Evolutionary conservation across 176 grass and related monocot genomes (phyloP), one percentile per base, ranked within the genome.

Genomic region (Elymus sibiricus): DNA sequence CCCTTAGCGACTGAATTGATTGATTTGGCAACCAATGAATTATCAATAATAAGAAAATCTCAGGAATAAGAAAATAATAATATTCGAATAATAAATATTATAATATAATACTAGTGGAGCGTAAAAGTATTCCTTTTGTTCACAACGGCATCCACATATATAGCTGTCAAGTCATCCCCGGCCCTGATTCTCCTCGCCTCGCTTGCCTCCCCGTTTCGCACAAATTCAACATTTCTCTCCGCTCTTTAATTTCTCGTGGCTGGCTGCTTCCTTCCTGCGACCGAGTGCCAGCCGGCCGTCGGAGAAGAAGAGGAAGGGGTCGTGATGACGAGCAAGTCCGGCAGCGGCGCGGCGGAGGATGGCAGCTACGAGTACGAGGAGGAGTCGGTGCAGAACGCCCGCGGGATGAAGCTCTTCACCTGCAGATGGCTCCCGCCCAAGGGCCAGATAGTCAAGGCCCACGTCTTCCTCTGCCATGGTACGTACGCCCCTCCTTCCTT

Each of bases 401-500:
- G 87, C 4, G 89, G 91, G 26, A 75, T 89, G 81, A 55, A 74
- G 27, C 93, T 93, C 14, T 98, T 95, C 86, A 84, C 95, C 44
- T 94, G 95, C 73, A 68, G 58, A 76, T 98, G 95, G 95, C 22
- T 90, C 49, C 93, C 95, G 0, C 63, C 61, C 47, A 61, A 29
- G 42, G 55, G 34, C 7, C 49, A 72, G 4, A 34, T 12, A 1
- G 15, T 46, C 0, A 94, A 87, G 76, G 95, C 89, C 64, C 70
- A 92, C 19, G 77, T 98, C 22, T 94, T 95, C 87, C 44, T 98
- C 7, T 98, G 95, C 81, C 95, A 98, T 64, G 95, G 95, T 87
- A 78, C 7, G 12, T n/a, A n/a, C n/a, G n/a, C n/a, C 13, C 7
- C 17, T 15, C 27, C 44, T 21, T 9, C 44, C 4, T 14, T 72